Evolutionary conservation across 2,329 filamentous ascomycete species (phyloP), one percentile per base, ranked within the genome.

Genomic region (Lecanoromycetidae sp.): DNA sequence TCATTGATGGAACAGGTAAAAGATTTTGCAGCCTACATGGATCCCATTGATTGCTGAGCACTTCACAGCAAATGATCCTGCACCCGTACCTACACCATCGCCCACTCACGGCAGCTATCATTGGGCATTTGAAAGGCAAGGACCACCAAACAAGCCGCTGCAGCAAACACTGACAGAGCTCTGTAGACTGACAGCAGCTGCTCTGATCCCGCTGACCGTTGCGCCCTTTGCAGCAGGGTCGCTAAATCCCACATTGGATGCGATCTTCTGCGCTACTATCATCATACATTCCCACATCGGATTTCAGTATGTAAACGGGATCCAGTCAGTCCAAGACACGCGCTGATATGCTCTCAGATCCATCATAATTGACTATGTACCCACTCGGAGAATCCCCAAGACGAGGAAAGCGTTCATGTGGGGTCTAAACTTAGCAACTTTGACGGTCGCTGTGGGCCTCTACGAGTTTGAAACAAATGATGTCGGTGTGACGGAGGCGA

Each of bases 381-480:
- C 90, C 56, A 69, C 66, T 55, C 74, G 75, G 62, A 74, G 79
- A 58, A 74, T 84, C 56, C 85, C 87, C 42, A 77, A 74, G 55
- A 67, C 77, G 51, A 77, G 78, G 63, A 80, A 77, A 61, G 46
- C 71, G n/a, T 73, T 80, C 63, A 77, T 76, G 65, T 96, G 87
- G 87, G 71, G 74, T 30, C 77, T 96, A 54, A 87, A 88, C 60
- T 68, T 74, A 37, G 80, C 77, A 51, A 95, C 93, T 9, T 72
- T 90, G 49, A 71, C 86, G 44, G 85, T 88, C 53, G 87, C 84
- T 42, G 75, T 94, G 55, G 88, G 88, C 49, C 75, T 96, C 60
- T 98, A 98, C 70, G 90, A 96, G 68, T 96, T 96, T 60, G 91
- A 98, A 80, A 98, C 91, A 26, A 96, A 95, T 62, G 91, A 98